Percentiles rank a stretch among this genome's conserved stretches.
Conservation (phyloP, 2,329 filamentous ascomycete genomes). For the Tolypocladium cylindrosporum region DNA sequence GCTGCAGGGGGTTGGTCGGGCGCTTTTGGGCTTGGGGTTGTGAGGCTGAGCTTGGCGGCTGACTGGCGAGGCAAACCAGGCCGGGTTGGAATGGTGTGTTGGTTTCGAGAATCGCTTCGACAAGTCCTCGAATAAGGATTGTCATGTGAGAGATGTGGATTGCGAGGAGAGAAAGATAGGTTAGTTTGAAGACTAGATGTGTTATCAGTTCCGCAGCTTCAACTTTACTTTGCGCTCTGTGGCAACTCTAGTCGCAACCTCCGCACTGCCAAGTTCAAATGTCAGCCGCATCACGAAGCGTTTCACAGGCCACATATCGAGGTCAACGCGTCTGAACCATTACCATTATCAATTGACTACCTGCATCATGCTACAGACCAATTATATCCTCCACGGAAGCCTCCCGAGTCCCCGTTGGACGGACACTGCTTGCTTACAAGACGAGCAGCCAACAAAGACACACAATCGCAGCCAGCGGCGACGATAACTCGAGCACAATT, state of each 20-base stretch:
- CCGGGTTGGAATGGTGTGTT: too few species aligned
- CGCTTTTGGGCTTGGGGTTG: too few species aligned
- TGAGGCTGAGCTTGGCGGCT: too few species aligned
- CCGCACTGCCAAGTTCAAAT: background rate
- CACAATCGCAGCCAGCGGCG: conserved; percentile 6
- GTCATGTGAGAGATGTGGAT: too few species aligned
- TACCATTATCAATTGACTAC: background rate
- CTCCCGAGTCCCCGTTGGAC: background rate
- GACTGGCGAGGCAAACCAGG: too few species aligned
- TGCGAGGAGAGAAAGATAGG: too few species aligned
- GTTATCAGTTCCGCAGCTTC: too few species aligned
- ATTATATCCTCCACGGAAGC: background rate
- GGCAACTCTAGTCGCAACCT: background rate
- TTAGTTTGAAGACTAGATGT: too few species aligned
- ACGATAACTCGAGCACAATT: conserved; percentile 1
- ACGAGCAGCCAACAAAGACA: conserved; percentile 7
- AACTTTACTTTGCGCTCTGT: too few species aligned
- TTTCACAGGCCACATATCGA: background rate
- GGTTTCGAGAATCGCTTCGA: too few species aligned
- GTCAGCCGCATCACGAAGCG: background rate
- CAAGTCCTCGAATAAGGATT: too few species aligned
- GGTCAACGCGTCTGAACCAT: background rate
- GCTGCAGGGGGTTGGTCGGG: too few species aligned
- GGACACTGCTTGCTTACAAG: background rate
- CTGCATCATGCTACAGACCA: background rate